These are phyloP conservation scores for Yarrowia sp. DNA, from an alignment of 805 yeast species.

Conservation along the genomic window DNA sequence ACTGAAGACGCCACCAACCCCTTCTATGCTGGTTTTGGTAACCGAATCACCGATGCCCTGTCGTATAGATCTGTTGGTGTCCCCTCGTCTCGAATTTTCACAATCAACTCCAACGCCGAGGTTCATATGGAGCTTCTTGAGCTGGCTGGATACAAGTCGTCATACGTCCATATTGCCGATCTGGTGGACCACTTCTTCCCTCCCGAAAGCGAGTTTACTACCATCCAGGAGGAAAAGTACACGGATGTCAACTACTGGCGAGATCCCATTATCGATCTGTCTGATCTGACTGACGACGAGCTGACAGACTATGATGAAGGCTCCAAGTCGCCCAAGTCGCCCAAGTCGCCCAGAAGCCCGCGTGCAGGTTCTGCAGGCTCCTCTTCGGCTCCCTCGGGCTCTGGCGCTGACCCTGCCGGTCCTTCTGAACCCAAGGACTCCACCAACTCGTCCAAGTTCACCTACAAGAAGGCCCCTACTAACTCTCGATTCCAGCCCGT, in stretches of 20 bases:
- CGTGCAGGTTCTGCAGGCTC: slow-evolving; percentile 23
- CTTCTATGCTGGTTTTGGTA: slow-evolving; percentile 97
- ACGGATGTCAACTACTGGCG: slow-evolving; percentile 93
- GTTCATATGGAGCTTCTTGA: slow-evolving; percentile 96
- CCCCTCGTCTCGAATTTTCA: slow-evolving; percentile 90
- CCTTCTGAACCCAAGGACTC: slow-evolving; percentile 15
- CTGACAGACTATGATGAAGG: background rate
- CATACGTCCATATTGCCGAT: slow-evolving; percentile 87
- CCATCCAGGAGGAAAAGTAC: slow-evolving; percentile 54
- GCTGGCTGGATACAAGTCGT: slow-evolving; percentile 85
- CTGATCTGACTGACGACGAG: slow-evolving; percentile 35
- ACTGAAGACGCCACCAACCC: slow-evolving; percentile 45
- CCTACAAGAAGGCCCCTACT: slow-evolving; percentile 15
- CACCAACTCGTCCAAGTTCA: slow-evolving; percentile 12
- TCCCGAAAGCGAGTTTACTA: slow-evolving; percentile 52
- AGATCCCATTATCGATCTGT: slow-evolving; percentile 61
- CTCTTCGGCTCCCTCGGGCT: background rate
- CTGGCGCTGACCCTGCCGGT: slow-evolving; percentile 2
- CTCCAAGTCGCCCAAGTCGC: slow-evolving; percentile 47
- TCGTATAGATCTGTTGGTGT: slow-evolving; percentile 91
- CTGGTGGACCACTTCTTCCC: slow-evolving; percentile 97
- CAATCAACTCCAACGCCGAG: slow-evolving; percentile 94
- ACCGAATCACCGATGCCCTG: slow-evolving; percentile 92
- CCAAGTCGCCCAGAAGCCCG: slow-evolving; percentile 63
- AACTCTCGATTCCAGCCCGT: slow-evolving; percentile 24